These are phyloP conservation scores for Centaurea solstitialis DNA, from an alignment of 129 eudicot genomes.

Conservation along the genomic window DNA sequence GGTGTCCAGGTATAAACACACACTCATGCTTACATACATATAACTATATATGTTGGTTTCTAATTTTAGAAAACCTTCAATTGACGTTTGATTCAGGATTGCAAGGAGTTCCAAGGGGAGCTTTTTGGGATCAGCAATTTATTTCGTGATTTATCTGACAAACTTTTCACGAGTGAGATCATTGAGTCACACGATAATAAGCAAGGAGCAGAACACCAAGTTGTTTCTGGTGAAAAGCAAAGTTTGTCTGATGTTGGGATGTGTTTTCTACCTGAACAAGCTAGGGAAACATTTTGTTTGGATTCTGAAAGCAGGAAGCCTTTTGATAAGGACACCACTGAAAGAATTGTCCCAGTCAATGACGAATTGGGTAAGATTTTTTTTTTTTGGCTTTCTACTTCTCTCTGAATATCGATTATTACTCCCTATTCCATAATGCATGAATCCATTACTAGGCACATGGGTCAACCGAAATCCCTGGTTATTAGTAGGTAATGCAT, in stretches of 20 bases:
- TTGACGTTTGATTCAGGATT: conserved; percentile 55
- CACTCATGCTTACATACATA: background rate
- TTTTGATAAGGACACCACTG: conserved; percentile 21
- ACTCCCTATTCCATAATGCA: background rate
- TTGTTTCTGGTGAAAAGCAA: conserved; percentile 29
- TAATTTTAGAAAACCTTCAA: background rate
- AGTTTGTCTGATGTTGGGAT: conserved; percentile 43
- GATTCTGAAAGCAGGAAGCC: conserved; percentile 24
- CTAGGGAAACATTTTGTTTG: conserved; percentile 24
- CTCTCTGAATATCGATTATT: background rate
- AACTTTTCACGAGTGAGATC: conserved; percentile 89
- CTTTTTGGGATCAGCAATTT: conserved; percentile 92
- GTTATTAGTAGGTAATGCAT: background rate
- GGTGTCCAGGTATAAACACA: conserved; percentile 78
- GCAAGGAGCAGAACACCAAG: conserved; percentile 38
- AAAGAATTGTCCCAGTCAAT: conserved; percentile 29
- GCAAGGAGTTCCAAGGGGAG: conserved; percentile 88
- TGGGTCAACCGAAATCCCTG: background rate
- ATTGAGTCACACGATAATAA: conserved; percentile 63
- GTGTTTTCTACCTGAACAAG: conserved; percentile 46
- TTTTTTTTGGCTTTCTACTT: background rate
- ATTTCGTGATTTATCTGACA: conserved; percentile 90
- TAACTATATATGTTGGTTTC: background rate
- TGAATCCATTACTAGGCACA: background rate
- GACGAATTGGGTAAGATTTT: conserved; percentile 62